These are phyloP conservation scores for Diaporthe humulicola DNA, from an alignment of 2,329 filamentous ascomycete genomes.

Conservation along the genomic window DNA sequence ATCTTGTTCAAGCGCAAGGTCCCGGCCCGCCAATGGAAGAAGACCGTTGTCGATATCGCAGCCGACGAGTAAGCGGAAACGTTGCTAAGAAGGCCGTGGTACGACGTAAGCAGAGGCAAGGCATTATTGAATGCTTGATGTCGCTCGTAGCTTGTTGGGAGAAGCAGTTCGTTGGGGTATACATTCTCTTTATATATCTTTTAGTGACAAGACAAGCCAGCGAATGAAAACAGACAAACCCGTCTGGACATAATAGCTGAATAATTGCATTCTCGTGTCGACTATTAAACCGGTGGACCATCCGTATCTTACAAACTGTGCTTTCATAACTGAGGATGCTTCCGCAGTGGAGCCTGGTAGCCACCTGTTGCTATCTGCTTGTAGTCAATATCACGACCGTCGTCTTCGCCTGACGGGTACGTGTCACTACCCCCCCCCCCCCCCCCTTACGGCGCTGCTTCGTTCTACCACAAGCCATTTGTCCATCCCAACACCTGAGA, in stretches of 20 bases:
- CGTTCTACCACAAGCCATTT: neutral
- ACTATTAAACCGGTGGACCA: neutral
- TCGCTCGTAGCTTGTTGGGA: neutral
- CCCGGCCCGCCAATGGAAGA: slow-evolving; percentile 67
- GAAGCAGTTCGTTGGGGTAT: neutral
- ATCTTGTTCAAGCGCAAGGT: slow-evolving; percentile 69
- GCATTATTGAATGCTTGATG: neutral
- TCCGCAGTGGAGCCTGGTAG: neutral
- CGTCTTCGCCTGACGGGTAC: neutral
- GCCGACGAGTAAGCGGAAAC: slow-evolving; percentile 69
- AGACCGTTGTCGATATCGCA: slow-evolving; percentile 67
- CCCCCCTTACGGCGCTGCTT: neutral
- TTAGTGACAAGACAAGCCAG: neutral
- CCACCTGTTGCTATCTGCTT: neutral
- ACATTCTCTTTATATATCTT: slow-evolving; percentile 11
- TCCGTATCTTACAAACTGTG: neutral
- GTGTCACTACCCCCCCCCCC: neutral
- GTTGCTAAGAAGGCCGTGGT: too few species aligned
- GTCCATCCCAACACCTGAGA: neutral
- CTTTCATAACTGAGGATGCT: neutral
- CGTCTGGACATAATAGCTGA: neutral
- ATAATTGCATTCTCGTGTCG: neutral
- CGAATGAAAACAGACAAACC: neutral
- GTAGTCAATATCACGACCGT: neutral
- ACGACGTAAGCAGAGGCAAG: neutral